Evolutionary conservation across 2,329 filamentous ascomycete species (phyloP).

Genomic region (Podosphaera xanthii): DNA sequence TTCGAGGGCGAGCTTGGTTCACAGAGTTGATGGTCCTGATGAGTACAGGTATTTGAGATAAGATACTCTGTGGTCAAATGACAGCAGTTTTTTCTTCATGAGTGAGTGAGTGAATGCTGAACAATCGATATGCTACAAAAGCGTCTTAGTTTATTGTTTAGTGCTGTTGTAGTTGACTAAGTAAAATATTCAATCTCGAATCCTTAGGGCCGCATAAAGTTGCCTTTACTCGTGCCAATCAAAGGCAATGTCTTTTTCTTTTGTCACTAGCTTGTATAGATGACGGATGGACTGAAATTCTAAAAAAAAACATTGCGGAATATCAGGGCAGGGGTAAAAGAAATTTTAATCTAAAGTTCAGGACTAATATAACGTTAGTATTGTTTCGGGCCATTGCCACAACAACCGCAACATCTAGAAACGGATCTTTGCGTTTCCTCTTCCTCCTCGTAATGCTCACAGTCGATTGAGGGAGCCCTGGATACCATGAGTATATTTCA

Average conservation of each 20-base stretch:
- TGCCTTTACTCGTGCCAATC: not conserved
- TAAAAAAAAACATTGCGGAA: not conserved
- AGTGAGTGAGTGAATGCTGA: too few species aligned
- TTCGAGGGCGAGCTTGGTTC: not conserved
- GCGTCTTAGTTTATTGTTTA: not conserved
- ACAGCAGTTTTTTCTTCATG: not conserved
- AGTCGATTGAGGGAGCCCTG: not conserved
- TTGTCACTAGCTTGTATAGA: not conserved
- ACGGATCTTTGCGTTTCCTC: not conserved
- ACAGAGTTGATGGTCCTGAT: not conserved
- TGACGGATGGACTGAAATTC: not conserved
- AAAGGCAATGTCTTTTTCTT: not conserved
- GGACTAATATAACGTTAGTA: not conserved
- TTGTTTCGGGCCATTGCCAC: not conserved
- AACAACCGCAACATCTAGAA: not conserved
- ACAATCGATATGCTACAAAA: not conserved
- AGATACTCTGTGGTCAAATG: not conserved
- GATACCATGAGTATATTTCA: not conserved
- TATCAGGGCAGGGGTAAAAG: not conserved
- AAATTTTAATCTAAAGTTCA: not conserved
- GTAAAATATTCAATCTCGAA: not conserved
- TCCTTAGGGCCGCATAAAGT: not conserved
- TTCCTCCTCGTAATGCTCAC: not conserved
- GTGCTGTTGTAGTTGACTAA: not conserved
- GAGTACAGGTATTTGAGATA: not conserved